These are phyloP conservation scores for Malus hybrid DNA, from an alignment of 331 rosid species.

Conservation along the genomic window DNA sequence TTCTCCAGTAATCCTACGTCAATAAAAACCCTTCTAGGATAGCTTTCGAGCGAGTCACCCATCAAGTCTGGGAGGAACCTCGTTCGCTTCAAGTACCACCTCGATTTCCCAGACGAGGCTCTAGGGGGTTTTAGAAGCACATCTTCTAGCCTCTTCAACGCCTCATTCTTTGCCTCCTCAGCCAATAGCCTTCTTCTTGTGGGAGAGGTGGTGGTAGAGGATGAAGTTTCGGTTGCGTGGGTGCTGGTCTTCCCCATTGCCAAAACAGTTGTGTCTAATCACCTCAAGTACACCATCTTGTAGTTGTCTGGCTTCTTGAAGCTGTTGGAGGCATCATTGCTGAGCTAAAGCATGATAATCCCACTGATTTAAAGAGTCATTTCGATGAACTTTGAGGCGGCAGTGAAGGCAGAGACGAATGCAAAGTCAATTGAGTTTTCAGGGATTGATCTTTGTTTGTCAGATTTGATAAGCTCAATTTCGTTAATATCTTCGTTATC, in stretches of 20 bases:
- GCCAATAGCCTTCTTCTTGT: constrained; percentile 27
- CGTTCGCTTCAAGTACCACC: constrained; percentile 41
- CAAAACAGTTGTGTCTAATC: constrained; percentile 19
- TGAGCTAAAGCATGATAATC: constrained; percentile 20
- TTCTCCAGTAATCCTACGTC: constrained; percentile 51
- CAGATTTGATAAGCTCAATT: constrained; percentile 21
- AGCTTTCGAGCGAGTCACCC: constrained; percentile 61
- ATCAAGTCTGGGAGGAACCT: constrained; percentile 59
- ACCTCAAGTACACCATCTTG: constrained; percentile 35
- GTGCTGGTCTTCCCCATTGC: constrained; percentile 42
- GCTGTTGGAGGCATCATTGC: neutral
- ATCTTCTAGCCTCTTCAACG: constrained; percentile 56
- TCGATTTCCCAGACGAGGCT: constrained; percentile 50
- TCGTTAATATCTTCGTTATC: constrained; percentile 4
- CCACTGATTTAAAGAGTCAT: constrained; percentile 33
- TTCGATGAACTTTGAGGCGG: constrained; percentile 32
- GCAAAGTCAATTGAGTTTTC: constrained; percentile 32
- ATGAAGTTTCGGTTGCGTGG: neutral
- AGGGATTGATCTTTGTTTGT: constrained; percentile 18
- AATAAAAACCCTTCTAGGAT: constrained; percentile 61
- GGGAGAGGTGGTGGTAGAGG: neutral
- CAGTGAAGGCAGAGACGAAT: constrained; percentile 18
- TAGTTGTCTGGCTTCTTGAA: constrained; percentile 27
- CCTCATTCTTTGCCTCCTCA: constrained; percentile 47
- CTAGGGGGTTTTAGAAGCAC: constrained; percentile 78